These are phyloP conservation scores for Pleomassaria siparia DNA, from an alignment of 2,329 filamentous ascomycete genomes.

Conservation along the genomic window DNA sequence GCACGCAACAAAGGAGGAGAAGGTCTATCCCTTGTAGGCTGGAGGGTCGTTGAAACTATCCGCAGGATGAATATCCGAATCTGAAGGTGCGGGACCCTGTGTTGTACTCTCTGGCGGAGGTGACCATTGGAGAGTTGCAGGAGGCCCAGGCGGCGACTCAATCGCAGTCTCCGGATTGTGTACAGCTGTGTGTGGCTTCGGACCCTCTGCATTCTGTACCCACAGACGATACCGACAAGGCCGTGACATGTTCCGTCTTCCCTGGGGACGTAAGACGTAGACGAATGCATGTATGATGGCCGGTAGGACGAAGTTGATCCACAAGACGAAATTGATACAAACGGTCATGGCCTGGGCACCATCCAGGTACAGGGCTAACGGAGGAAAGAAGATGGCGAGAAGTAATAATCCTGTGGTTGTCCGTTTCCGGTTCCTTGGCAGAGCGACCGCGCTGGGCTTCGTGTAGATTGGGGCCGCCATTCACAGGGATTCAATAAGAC, in stretches of 20 bases:
- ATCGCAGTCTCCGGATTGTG: background rate
- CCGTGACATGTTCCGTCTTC: conserved; percentile 9
- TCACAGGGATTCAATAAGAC: too few species aligned
- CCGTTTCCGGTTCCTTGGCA: conserved; percentile 11
- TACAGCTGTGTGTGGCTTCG: background rate
- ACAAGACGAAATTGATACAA: conserved; percentile 11
- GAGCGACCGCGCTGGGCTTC: conserved; percentile 1
- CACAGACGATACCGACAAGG: conserved; percentile 9
- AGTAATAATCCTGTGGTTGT: conserved; percentile 13
- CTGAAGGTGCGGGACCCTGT: background rate
- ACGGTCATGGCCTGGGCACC: conserved; percentile 13
- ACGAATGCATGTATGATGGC: conserved; percentile 8
- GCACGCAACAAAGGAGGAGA: background rate
- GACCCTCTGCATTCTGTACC: background rate
- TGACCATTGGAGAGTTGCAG: background rate
- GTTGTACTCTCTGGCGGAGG: background rate
- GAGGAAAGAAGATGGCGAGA: conserved; percentile 17
- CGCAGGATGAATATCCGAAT: background rate
- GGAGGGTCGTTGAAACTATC: conserved; percentile 3
- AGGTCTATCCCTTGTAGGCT: background rate
- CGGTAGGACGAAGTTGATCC: background rate
- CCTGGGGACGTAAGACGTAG: conserved; percentile 13
- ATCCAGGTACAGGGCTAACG: conserved; percentile 24
- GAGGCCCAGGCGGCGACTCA: too few species aligned
- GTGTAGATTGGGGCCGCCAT: too few species aligned